These are phyloP conservation scores for Aspergillus aculeatinus DNA, from an alignment of 2,329 filamentous ascomycete genomes.

Conservation along the genomic window DNA sequence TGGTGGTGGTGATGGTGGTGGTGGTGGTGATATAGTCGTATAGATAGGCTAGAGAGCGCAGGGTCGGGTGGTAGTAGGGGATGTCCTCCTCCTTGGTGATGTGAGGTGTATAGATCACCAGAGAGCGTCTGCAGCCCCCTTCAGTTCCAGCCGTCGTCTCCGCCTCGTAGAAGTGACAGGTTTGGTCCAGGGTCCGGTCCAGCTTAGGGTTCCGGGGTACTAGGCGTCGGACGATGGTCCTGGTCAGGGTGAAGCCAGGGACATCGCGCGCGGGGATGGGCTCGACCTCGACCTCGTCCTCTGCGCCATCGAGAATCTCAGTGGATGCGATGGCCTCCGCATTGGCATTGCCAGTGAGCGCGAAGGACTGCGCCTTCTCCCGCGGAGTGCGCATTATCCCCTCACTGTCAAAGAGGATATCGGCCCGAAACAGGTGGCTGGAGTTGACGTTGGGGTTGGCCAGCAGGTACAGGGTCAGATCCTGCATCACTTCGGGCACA, in stretches of 20 bases:
- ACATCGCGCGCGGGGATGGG: conserved; percentile 25
- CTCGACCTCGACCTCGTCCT: conserved; percentile 8
- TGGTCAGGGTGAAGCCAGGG: conserved; percentile 47
- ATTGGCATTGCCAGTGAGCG: conserved; percentile 3
- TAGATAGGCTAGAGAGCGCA: conserved; percentile 71
- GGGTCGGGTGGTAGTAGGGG: conserved; percentile 84
- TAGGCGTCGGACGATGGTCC: conserved; percentile 71
- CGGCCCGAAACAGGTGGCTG: conserved; percentile 59
- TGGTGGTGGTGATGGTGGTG: neutral
- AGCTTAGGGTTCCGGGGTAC: conserved; percentile 78
- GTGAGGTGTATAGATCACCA: conserved; percentile 80
- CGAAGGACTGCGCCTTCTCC: conserved; percentile 31
- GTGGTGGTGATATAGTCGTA: conserved; percentile 51
- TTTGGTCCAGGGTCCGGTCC: conserved; percentile 76
- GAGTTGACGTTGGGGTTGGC: conserved; percentile 60
- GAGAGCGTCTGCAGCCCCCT: conserved; percentile 22
- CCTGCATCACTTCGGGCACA: conserved; percentile 36
- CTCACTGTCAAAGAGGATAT: conserved; percentile 58
- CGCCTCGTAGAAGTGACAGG: conserved; percentile 67
- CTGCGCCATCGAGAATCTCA: neutral
- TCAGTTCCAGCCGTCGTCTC: neutral
- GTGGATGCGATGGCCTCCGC: neutral
- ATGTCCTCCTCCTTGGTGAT: conserved; percentile 59
- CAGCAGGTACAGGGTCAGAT: conserved; percentile 51
- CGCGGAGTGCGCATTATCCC: conserved; percentile 32